These are phyloP conservation scores for Collybia nuda DNA, from an alignment of 768 basidiomycete species.

Conservation along the genomic window DNA sequence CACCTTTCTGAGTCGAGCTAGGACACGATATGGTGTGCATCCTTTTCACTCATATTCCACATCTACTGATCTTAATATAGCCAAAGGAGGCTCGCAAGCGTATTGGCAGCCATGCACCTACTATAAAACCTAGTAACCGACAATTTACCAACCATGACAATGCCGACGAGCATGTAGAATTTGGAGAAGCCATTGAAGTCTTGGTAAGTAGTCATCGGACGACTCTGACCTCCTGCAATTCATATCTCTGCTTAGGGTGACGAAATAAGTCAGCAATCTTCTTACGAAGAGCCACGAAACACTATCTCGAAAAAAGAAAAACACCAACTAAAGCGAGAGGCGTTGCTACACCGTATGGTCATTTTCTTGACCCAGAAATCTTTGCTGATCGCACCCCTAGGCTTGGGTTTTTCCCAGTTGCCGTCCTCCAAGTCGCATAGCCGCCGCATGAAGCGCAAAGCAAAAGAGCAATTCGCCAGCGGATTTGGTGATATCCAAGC, in stretches of 20 bases:
- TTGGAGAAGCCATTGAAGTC: conserved; percentile 37
- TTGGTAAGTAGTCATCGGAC: conserved; percentile 35
- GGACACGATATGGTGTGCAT: too few species aligned
- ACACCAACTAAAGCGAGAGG: conserved; percentile 61
- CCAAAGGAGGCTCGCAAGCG: conserved; percentile 45
- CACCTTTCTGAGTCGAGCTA: too few species aligned
- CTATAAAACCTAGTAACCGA: conserved; percentile 48
- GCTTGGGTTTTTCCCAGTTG: conserved; percentile 44
- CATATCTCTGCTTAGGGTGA: conserved; percentile 16
- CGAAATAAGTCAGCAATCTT: conserved; percentile 40
- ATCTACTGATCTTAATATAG: conserved; percentile 14
- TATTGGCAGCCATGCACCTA: conserved; percentile 45
- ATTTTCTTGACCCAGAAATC: neutral
- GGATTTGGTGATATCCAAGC: conserved; percentile 50
- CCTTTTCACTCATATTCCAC: too few species aligned
- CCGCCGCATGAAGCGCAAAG: conserved; percentile 70
- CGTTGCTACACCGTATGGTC: conserved; percentile 62
- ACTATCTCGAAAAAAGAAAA: conserved; percentile 65
- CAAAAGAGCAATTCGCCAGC: conserved; percentile 56
- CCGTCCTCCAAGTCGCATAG: conserved; percentile 74
- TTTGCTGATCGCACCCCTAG: conserved; percentile 22
- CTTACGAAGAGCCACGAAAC: conserved; percentile 18
- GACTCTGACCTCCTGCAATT: conserved; percentile 6
- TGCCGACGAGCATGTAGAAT: conserved; percentile 45
- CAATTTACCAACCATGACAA: conserved; percentile 50